Conservation (phyloP, 106 monocot genomes). For the Dendrobium chrysotoxum region DNA sequence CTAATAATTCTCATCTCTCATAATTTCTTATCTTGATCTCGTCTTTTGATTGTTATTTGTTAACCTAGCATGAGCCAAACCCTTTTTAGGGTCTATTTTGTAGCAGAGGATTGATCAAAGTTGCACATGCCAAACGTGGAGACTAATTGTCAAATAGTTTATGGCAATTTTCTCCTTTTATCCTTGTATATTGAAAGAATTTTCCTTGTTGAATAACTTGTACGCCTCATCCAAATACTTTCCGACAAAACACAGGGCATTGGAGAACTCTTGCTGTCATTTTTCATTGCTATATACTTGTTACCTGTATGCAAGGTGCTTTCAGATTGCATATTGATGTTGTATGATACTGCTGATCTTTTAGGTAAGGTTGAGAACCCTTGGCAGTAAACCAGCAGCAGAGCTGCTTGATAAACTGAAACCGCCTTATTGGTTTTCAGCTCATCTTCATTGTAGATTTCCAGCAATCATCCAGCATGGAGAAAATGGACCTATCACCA, state of each 20-base stretch:
- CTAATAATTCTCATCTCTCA: background rate
- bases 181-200: background rate
- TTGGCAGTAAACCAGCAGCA: constrained; percentile 83
- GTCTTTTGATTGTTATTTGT: background rate
- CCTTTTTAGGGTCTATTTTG: background rate
- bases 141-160: background rate
- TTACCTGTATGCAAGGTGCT: background rate
- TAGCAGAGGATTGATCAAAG: background rate
- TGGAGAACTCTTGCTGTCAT: background rate
- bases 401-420: constrained; percentile 59
- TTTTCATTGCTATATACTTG: background rate
- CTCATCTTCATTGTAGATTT: constrained; percentile 95
- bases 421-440: constrained; percentile 86
- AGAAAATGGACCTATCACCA: constrained; percentile 70
- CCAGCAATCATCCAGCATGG: constrained; percentile 79
- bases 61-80: background rate
- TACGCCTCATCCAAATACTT: background rate
- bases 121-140: background rate
- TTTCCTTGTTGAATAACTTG: background rate
- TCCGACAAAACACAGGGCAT: background rate
- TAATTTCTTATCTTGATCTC: background rate
- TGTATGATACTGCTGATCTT: background rate
- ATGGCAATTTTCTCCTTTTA: background rate
- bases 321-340: background rate
- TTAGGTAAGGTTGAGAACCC: constrained; percentile 63